Base-by-base conservation (phyloP, 1,139 yeast species). In the Taphrina communis region DNA sequence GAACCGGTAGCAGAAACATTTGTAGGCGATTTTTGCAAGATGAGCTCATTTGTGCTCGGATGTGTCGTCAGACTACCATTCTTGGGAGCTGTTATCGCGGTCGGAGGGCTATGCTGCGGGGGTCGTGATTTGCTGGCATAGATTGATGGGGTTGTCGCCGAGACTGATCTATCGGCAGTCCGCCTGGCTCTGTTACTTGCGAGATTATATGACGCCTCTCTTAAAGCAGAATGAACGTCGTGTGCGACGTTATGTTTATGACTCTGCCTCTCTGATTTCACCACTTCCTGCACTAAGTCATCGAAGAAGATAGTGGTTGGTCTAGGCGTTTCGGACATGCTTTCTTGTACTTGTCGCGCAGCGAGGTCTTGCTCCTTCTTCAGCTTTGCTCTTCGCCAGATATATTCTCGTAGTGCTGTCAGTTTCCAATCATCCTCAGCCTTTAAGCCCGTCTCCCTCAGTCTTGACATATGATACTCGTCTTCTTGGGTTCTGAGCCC, bases 351-450 rank as follows among this genome's bases (percentile, higher is more conserved):
- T 17, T 53, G 21, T 35, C 6, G 21, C 1, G 9, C 1, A 17
- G 36, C n/a, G 9, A 31, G 21, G 6, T 36, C 42, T 36, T 53
- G 41, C 42, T 53, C 58, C 17, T 17, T 53, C 42, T 53, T 38
- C 35, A 14, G 58, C 12, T 17, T 36, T 12, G 58, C 41, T 36
- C 42, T 38, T 11, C 87, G 84, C 73, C 80, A 82, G 7, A 92
- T 83, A 74, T 91, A 90, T 57, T 87, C 88, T 70, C 93, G 81
- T 66, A 91, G 75, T 9, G 84, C 84, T 48, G 87, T 86, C 6
- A 94, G 80, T 77, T 93, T 94, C 98, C 98, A 93, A 31, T 90
- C 75, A 66, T 92, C 96, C 14, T 81, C 83, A 19, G 86, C 89
- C 21, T 82, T 83, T 61, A 93, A 79, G 0, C 97, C 98, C 19